phyloP scores from a whole-genome alignment of 2,329 filamentous ascomycete genomes.

The Paraphoma sp. region DNA sequence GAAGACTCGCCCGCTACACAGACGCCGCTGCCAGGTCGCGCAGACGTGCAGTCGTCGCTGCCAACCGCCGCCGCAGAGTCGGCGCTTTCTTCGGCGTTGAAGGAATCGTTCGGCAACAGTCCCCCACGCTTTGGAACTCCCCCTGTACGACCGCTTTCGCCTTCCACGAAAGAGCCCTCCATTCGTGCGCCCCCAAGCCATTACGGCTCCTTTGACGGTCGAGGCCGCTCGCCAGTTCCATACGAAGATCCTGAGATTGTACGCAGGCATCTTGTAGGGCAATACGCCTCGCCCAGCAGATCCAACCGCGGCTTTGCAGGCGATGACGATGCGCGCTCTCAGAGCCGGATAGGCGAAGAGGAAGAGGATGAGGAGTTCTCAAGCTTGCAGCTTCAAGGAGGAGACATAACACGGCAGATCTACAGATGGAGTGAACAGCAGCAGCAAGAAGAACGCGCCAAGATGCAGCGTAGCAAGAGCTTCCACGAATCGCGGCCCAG shows the following conservation, averaged over 20 bases:
- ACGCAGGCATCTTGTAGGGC: slow-evolving; percentile 79
- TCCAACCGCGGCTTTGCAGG: slow-evolving; percentile 33
- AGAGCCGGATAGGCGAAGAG: slow-evolving; percentile 53
- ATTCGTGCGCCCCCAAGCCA: slow-evolving; percentile 68
- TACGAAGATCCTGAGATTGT: slow-evolving; percentile 92
- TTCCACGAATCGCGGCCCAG: slow-evolving; percentile 80
- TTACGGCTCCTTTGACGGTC: slow-evolving; percentile 85
- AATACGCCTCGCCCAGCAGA: slow-evolving; percentile 46
- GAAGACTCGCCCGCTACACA: slow-evolving; percentile 50
- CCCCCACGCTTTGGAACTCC: slow-evolving; percentile 71
- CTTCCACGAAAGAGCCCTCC: slow-evolving; percentile 53
- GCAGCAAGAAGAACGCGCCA: slow-evolving; percentile 68
- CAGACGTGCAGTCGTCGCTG: slow-evolving; percentile 61
- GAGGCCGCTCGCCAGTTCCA: slow-evolving; percentile 63
- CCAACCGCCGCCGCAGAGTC: slow-evolving; percentile 79
- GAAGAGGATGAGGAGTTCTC: slow-evolving; percentile 78
- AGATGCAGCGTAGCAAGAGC: slow-evolving; percentile 82
- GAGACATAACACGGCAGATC: slow-evolving; percentile 92
- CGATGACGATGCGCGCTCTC: slow-evolving; percentile 34
- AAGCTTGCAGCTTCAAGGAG: slow-evolving; percentile 89
- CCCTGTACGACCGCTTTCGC: slow-evolving; percentile 64
- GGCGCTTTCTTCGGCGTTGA: slow-evolving; percentile 85
- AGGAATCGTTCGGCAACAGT: slow-evolving; percentile 73
- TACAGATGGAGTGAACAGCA: slow-evolving; percentile 97
- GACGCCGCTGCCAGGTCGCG: slow-evolving; percentile 70